phyloP scores from a whole-genome alignment of 306 rosid genomes.

The Cotoneaster glaucophyllus region DNA sequence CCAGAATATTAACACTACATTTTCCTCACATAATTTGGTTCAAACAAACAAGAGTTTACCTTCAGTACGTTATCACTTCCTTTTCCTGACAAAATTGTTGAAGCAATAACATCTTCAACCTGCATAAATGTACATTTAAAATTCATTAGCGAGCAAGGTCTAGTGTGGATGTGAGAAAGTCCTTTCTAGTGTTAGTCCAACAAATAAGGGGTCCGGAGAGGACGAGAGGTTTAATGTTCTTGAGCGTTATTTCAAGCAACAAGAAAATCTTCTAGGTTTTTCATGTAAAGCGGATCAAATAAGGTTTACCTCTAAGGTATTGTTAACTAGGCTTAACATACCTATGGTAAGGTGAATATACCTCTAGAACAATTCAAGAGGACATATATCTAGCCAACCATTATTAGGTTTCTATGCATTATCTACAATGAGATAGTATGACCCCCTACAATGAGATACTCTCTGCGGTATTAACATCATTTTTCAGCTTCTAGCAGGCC shows the following conservation, averaged over 20 bases:
- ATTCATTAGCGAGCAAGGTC: conserved; percentile 9
- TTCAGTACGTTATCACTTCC: conserved; percentile 55
- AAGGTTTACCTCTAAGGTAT: not conserved
- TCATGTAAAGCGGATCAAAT: not conserved
- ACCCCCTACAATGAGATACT: not conserved
- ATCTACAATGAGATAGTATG: not conserved
- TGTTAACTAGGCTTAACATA: not conserved
- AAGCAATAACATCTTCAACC: conserved; percentile 70
- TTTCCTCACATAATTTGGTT: conserved; percentile 39
- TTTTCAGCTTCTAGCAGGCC: not conserved
- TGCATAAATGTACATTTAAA: conserved; percentile 28
- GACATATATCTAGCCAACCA: conserved; percentile 9
- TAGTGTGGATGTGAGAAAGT: not conserved
- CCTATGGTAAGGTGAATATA: not conserved
- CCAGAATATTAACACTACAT: conserved; percentile 47
- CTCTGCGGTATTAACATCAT: not conserved
- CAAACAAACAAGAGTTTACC: conserved; percentile 44
- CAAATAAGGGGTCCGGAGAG: not conserved
- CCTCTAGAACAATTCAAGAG: not conserved
- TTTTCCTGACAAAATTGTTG: conserved; percentile 49
- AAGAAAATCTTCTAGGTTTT: not conserved
- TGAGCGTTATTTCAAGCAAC: not conserved
- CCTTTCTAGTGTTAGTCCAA: not conserved
- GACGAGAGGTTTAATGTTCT: not conserved
- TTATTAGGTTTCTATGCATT: not conserved